A percentile compares a stretch with the other conserved stretches of the same genome.
These are phyloP conservation scores for Penicillium sp. DNA, from an alignment of 2,329 filamentous ascomycete species.

Conservation along the genomic window DNA sequence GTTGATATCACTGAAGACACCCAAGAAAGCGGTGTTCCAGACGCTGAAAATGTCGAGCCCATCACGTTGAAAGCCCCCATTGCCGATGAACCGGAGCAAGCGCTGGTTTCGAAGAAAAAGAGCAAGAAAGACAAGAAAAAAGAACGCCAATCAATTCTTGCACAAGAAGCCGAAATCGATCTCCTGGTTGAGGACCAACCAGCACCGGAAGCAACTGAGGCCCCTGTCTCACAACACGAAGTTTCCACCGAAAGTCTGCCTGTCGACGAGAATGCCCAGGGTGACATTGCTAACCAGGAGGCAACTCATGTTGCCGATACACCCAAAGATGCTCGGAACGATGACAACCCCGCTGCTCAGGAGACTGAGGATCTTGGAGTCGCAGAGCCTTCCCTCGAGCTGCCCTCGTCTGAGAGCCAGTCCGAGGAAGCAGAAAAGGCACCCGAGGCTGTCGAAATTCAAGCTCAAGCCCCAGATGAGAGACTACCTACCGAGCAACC, in stretches of 20 bases:
- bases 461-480: background rate
- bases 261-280: background rate
- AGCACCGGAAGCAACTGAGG: background rate
- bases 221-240: background rate
- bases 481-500: background rate
- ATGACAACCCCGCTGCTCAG: background rate
- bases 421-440: conserved; percentile 2
- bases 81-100: conserved; percentile 6
- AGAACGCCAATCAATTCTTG: conserved; percentile 21
- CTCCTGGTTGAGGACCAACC: background rate
- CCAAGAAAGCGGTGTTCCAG: background rate
- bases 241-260: background rate
- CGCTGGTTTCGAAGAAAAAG: conserved; percentile 16
- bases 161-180: conserved; percentile 7
- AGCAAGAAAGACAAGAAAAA: conserved; percentile 33
- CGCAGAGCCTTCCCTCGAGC: background rate
- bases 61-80: background rate
- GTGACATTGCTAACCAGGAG: background rate
- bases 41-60: background rate
- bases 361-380: background rate
- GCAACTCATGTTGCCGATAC: background rate
- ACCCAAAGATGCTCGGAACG: background rate
- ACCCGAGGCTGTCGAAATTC: background rate
- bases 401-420: background rate
- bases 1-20: background rate